Evolutionary conservation across 176 grass and related monocot genomes (phyloP), one percentile per base, ranked within the genome.

Genomic region (Poa annua): DNA sequence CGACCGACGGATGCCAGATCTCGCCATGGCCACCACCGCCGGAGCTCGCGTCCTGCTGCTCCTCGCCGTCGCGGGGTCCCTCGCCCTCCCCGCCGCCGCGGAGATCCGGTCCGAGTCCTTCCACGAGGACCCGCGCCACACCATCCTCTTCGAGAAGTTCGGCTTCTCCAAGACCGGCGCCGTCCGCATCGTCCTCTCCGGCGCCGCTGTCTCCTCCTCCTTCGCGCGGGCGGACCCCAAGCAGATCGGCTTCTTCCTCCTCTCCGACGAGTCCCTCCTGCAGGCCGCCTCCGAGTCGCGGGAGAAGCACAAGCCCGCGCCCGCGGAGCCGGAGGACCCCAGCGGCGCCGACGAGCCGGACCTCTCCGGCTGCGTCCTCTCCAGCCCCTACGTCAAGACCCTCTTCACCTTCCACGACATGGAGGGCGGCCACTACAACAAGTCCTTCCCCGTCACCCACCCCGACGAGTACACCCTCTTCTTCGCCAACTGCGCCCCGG

Each of bases 61-160:
- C 61, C 29, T 76, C 74, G 8, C 55, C 75, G 24, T 81, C 47
- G 61, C 74, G 14, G 74, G 80, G 7, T 11, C 55, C 10, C 38
- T 91, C 22, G 7, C 90, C 32, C 10, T 32, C 11, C 91, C 88
- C 15, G 77, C 65, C 8, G 71, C 70, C 5, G 92, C 85, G 16
- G 91, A 95, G 91, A 98, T 98, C 85, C 88, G 88, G 80, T 71
- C 87, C 21, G 84, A 93, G 66, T 81, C 84, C 72, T 89, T 89
- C 74, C 68, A 29, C 8, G 83, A 88, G 68, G 96, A 98, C 85
- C 81, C 83, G 76, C 91, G 96, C 39, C 4, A 77, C 8, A 48
- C 87, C 22, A 98, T 98, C 87, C 91, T 95, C 68, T 98, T 98
- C 91, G 96, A 98, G 85, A 98, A 98, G 53, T 98, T 98, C 83